Conservation (phyloP, 192 early-diverging fungal species). For the Backusella tuberculispora region DNA sequence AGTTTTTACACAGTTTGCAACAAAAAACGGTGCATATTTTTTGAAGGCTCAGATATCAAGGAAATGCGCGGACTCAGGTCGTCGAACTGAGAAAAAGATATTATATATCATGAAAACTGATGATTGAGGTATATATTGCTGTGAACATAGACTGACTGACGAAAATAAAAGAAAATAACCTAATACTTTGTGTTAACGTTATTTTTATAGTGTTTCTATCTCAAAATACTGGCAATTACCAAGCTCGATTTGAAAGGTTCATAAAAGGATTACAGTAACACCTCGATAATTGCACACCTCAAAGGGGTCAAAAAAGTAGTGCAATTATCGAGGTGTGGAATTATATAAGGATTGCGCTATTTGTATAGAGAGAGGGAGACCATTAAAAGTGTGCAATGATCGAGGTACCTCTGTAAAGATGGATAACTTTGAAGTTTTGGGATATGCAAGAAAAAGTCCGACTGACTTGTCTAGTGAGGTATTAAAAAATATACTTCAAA, state of each 20-base stretch:
- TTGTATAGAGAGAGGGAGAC: too few relatives aligned
- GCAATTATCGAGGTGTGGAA: too few relatives aligned
- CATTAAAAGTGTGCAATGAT: too few relatives aligned
- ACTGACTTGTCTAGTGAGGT: background rate
- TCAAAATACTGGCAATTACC: constrained; percentile 24
- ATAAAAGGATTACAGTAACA: constrained; percentile 13
- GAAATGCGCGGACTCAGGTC: background rate
- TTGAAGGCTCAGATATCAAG: constrained; percentile 21
- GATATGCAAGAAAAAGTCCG: constrained; percentile 25
- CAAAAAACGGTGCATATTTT: constrained; percentile 15
- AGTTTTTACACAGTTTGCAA: constrained; percentile 4
- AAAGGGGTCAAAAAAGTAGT: too few relatives aligned
- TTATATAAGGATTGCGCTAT: too few relatives aligned
- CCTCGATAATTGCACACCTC: too few relatives aligned
- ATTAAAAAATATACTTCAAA: constrained; percentile 14
- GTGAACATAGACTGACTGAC: constrained; percentile 16
- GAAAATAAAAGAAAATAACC: constrained; percentile 20
- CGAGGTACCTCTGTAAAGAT: too few relatives aligned
- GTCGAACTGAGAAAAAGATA: constrained; percentile 20
- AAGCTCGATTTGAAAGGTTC: constrained; percentile 11
- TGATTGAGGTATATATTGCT: constrained; percentile 22
- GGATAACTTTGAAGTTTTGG: constrained; percentile 14
- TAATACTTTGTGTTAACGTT: background rate
- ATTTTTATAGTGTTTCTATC: constrained; percentile 19
- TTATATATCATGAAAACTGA: constrained; percentile 7